Evolutionary conservation across 441 rosid species (phyloP), one percentile per base, ranked within the genome.

Genomic region (Raphanus hybrid): DNA sequence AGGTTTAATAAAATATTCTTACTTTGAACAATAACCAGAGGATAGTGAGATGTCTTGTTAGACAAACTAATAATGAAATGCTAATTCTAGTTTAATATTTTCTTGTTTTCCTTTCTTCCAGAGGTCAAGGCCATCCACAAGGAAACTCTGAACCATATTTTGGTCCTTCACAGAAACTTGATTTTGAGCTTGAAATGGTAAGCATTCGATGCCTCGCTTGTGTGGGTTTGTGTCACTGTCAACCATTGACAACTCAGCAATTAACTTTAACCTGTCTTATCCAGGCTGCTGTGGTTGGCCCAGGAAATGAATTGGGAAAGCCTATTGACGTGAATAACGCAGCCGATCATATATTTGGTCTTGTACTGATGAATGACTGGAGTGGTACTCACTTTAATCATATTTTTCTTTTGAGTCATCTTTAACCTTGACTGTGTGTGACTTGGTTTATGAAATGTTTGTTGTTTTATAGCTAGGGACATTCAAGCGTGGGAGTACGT

Each of bases 401-500:
- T 58, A 29, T 7, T 67, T 48, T 62, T 10, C 23, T 54, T 52
- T 16, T 35, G 52, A 54, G 34, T 43, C 26, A 71, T 59, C 18
- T 57, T 64, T 62, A 16, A 23, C 48, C 76, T 63, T 64, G 18
- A 62, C 27, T 39, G 7, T 52, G 43, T 6, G 23, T 72, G 67
- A 64, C 57, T n/a, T 10, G 39, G 10, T 63, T 75, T 10, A 72
- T 73, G 37, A 71, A 37, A 29, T 66, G 16, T 70, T 77, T 75
- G 72, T 54, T 83, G 71, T 75, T 15, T 15, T 75, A 73, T 85
- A 95, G 99, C 98, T 75, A 89, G 98, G 83, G 99, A 95, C 78
- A 92, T 95, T 84, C 99, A 95, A 80, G 98, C 94, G 34, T 95
- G 99, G 99, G 99, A 95, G 84, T 95, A 90, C 73, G 90, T 92